Base-by-base conservation (phyloP, 257 asterid species). In the Linaria vulgaris region DNA sequence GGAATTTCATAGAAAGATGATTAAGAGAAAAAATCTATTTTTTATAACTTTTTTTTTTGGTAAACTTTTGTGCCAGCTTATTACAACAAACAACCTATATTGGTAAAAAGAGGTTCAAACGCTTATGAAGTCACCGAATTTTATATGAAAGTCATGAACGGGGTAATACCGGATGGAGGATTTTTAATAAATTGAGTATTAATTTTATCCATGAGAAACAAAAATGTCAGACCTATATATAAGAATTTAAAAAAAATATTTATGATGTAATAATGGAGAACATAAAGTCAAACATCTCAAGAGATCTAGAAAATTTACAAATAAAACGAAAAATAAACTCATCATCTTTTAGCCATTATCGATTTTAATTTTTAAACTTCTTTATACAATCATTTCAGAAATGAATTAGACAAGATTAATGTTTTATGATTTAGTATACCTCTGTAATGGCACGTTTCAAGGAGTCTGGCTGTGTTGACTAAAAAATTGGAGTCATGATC, bases 401-500 rank as follows among this genome's bases (percentile, higher is more conserved):
- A n/a, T n/a, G n/a, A n/a, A n/a, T n/a, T n/a, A n/a, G n/a, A n/a
- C n/a, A n/a, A n/a, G n/a, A n/a, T n/a, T n/a, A n/a, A n/a, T n/a
- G n/a, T n/a, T n/a, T n/a, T n/a, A n/a, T n/a, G n/a, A 67, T 15
- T 20, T 10, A 19, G 21, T 58, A 3, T 68, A 68, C 72, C 72
- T 68, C 25, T 39, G 21, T 68, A 68, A 0, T 54, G 30, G 6
- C 25, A 59, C 14, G 38, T 0, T 44, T 68, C 61, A 4, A 68
- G 51, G 45, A 49, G 9, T 17, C 41, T 48, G 23, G 51, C 56
- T 5, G 61, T 68, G 59, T 37, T 19, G 10, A 58, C 14, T 11
- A 24, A 19, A n/a, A 44, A 31, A 1, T 59, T 58, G 12, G 55
- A 8, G 2, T 68, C 72, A 68, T 68, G 72, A 41, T 59, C 72